Conservation (phyloP, 495 filamentous ascomycete species). For the Hyaloscypha finlandica region DNA sequence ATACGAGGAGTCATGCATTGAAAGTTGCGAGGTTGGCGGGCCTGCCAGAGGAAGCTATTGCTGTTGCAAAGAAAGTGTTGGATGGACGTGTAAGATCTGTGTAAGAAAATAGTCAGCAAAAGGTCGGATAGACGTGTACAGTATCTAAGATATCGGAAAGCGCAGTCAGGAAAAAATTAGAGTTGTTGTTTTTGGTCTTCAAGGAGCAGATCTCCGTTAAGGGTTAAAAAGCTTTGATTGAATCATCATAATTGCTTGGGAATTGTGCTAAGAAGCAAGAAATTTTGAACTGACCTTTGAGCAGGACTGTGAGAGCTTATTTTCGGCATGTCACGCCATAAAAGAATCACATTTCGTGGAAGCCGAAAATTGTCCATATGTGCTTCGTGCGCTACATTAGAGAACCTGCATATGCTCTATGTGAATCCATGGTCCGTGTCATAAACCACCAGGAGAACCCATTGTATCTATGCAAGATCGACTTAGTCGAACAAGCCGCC, state of each 20-base stretch:
- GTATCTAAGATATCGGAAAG: conserved; percentile 9
- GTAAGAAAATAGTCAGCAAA: conserved; percentile 14
- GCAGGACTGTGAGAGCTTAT: neutral
- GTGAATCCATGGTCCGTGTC: conserved; percentile 24
- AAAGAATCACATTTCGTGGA: conserved; percentile 4
- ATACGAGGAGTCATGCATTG: conserved; percentile 83
- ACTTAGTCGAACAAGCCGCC: conserved; percentile 66
- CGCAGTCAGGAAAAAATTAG: conserved; percentile 65
- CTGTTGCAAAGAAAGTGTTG: conserved; percentile 52
- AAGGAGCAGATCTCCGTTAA: conserved; percentile 41
- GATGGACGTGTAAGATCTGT: conserved; percentile 16
- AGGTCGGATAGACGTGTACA: neutral
- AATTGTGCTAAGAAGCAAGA: conserved; percentile 18
- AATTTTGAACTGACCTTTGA: conserved; percentile 45
- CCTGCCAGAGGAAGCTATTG: conserved; percentile 61
- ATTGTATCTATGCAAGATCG: conserved; percentile 25
- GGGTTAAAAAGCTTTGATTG: conserved; percentile 65
- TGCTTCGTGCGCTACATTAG: conserved; percentile 24
- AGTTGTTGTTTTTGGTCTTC: conserved; percentile 60
- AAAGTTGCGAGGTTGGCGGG: conserved; percentile 91
- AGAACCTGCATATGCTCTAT: conserved; percentile 30
- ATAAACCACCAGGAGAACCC: conserved; percentile 17
- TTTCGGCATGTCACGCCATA: neutral
- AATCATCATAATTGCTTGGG: conserved; percentile 48
- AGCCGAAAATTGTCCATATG: conserved; percentile 12